Evolutionary conservation across 192 early-diverging fungal genomes (phyloP).

Genomic region (Entomortierella parvispora): DNA sequence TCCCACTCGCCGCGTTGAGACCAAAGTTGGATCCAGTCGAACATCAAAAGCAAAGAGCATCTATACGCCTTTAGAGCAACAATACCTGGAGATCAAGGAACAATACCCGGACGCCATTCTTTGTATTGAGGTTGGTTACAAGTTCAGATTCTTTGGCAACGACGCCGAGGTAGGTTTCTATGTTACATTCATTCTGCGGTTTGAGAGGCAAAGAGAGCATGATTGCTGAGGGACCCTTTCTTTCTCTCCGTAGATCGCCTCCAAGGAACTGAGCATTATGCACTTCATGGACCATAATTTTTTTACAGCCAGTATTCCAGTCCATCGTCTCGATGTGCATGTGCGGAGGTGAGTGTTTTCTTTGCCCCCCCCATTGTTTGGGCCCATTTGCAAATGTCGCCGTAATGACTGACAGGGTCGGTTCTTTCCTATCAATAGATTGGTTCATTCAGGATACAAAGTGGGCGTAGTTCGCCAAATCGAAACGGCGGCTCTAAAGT

Average conservation of each 20-base stretch:
- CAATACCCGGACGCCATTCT: slow-evolving; percentile 78
- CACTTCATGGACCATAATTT: slow-evolving; percentile 83
- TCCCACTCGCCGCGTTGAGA: too few relatives aligned
- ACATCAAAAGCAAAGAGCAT: slow-evolving; percentile 35
- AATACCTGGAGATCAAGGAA: slow-evolving; percentile 80
- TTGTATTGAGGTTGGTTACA: slow-evolving; percentile 94
- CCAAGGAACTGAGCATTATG: slow-evolving; percentile 82
- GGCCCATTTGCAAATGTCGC: too few relatives aligned
- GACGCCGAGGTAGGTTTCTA: slow-evolving; percentile 74
- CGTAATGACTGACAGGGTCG: too few relatives aligned
- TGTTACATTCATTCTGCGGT: background rate
- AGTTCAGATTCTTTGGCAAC: slow-evolving; percentile 90
- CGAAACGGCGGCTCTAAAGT: slow-evolving; percentile 90
- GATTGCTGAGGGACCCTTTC: background rate
- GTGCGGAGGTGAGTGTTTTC: slow-evolving; percentile 67
- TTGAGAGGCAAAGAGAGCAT: background rate
- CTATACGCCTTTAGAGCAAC: slow-evolving; percentile 87
- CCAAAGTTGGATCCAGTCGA: too few relatives aligned
- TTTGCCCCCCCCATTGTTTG: background rate
- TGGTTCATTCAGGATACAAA: slow-evolving; percentile 85
- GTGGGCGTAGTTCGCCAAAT: slow-evolving; percentile 87
- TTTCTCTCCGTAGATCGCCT: slow-evolving; percentile 64
- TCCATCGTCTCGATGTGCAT: slow-evolving; percentile 81
- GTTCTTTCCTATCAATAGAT: slow-evolving; percentile 51
- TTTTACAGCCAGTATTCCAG: slow-evolving; percentile 83